These are phyloP conservation scores for Clonostachys chloroleuca DNA, from an alignment of 2,329 filamentous ascomycete genomes.

Conservation along the genomic window DNA sequence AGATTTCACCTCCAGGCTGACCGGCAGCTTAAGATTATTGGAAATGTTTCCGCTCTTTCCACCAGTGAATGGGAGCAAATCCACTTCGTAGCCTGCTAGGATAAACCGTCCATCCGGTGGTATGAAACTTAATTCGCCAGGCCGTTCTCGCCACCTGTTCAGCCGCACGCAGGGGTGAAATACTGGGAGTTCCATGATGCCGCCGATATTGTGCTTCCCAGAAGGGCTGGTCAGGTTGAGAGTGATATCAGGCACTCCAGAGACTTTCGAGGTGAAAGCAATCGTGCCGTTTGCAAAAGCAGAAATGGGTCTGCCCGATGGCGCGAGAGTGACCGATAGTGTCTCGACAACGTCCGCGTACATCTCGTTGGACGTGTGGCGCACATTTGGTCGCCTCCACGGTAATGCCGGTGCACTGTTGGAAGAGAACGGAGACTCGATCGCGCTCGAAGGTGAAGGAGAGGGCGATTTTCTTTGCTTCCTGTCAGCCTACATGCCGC, in stretches of 20 bases:
- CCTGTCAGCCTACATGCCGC: background rate
- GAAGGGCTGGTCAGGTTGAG: constrained; percentile 76
- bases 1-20: constrained; percentile 77
- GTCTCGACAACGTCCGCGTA: constrained; percentile 96
- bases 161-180: constrained; percentile 95
- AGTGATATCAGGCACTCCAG: constrained; percentile 86
- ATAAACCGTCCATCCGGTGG: constrained; percentile 94
- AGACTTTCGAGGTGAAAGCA: constrained; percentile 92
- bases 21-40: constrained; percentile 73
- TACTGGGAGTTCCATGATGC: constrained; percentile 79
- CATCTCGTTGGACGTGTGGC: constrained; percentile 94
- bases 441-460: constrained; percentile 28
- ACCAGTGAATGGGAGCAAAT: constrained; percentile 71
- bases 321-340: constrained; percentile 80
- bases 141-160: constrained; percentile 82
- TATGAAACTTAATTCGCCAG: constrained; percentile 91
- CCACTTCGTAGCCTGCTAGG: constrained; percentile 89
- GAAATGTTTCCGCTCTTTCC: constrained; percentile 49
- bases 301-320: constrained; percentile 80
- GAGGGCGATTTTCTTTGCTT: constrained; percentile 22
- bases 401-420: constrained; percentile 59
- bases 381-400: constrained; percentile 87
- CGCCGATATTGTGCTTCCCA: constrained; percentile 70
- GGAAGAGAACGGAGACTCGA: constrained; percentile 30
- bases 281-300: constrained; percentile 90